Conservation (phyloP, 495 filamentous ascomycete species). For the Tuber aestivum region DNA sequence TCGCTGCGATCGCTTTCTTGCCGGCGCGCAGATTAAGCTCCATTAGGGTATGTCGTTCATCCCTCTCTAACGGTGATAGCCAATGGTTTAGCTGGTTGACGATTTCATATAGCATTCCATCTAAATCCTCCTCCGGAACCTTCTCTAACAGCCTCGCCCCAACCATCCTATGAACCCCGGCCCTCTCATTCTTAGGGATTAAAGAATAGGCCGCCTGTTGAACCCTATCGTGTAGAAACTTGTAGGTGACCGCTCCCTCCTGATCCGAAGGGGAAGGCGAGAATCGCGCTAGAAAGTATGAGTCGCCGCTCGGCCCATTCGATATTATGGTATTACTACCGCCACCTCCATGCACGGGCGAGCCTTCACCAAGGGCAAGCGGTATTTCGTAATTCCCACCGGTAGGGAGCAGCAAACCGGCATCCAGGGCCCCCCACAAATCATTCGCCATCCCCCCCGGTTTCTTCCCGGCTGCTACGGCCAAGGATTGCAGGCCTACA, state of each 20-base stretch:
- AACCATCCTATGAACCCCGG: constrained; percentile 42
- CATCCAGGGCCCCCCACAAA: constrained; percentile 41
- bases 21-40: constrained; percentile 40
- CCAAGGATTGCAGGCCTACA: constrained; percentile 35
- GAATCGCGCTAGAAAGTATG: constrained; percentile 32
- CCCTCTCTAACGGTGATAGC: constrained; percentile 35
- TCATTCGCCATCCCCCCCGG: constrained; percentile 39
- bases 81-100: constrained; percentile 43
- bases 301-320: constrained; percentile 18
- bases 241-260: constrained; percentile 41
- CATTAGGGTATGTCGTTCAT: constrained; percentile 37
- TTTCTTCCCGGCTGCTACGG: constrained; percentile 38
- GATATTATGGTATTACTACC: not conserved
- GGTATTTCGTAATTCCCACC: constrained; percentile 41
- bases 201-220: constrained; percentile 42
- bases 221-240: constrained; percentile 41
- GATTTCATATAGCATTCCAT: constrained; percentile 41
- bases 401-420: constrained; percentile 36
- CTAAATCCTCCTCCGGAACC: constrained; percentile 37
- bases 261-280: constrained; percentile 31
- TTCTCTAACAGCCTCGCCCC: constrained; percentile 37
- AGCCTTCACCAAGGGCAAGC: constrained; percentile 17
- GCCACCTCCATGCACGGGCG: constrained; percentile 6
- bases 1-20: constrained; percentile 41
- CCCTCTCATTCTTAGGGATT: constrained; percentile 34